A percentile compares a stretch with the other conserved stretches of the same genome.
phyloP scores from a whole-genome alignment of 176 grass and related monocot species.

The Avena insularis region DNA sequence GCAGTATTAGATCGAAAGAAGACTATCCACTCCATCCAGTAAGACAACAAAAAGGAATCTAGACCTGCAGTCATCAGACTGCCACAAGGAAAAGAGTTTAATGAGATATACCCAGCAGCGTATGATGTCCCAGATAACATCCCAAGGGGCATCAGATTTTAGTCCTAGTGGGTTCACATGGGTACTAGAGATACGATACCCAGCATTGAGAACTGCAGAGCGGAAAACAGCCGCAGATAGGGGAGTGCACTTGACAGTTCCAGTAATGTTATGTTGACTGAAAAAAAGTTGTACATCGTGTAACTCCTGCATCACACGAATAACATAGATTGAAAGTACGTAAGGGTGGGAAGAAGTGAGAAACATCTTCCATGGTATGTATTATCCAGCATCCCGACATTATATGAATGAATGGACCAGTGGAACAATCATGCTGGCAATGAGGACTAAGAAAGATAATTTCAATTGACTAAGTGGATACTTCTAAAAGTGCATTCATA shows the following conservation, averaged over 20 bases:
- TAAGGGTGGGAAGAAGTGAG: not conserved
- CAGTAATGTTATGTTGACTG: slow-evolving; percentile 86
- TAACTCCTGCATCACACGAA: slow-evolving; percentile 84
- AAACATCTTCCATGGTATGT: slow-evolving; percentile 17
- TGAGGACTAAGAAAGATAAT: not conserved
- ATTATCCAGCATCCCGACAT: slow-evolving; percentile 1
- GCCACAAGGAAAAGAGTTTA: not conserved
- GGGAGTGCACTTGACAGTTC: slow-evolving; percentile 87
- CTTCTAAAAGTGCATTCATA: not conserved
- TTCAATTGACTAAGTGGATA: not conserved
- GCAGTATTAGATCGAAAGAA: slow-evolving; percentile 13
- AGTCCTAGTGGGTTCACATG: slow-evolving; percentile 78
- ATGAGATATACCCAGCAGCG: slow-evolving; percentile 79
- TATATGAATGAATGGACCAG: not conserved
- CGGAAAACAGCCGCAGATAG: slow-evolving; percentile 82
- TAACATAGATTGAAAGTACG: slow-evolving; percentile 17
- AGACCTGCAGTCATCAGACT: slow-evolving; percentile 10
- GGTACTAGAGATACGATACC: slow-evolving; percentile 85
- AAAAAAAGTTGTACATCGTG: slow-evolving; percentile 84
- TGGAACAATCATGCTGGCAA: not conserved
- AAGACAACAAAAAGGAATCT: not conserved
- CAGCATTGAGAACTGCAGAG: slow-evolving; percentile 93
- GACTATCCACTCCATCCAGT: not conserved
- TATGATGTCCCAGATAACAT: slow-evolving; percentile 99
- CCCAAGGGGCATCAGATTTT: slow-evolving; percentile 92